A percentile compares a stretch with the other conserved stretches of the same genome.
Evolutionary conservation across 768 basidiomycete species (phyloP).

Genomic region (Leccinum obscurum): DNA sequence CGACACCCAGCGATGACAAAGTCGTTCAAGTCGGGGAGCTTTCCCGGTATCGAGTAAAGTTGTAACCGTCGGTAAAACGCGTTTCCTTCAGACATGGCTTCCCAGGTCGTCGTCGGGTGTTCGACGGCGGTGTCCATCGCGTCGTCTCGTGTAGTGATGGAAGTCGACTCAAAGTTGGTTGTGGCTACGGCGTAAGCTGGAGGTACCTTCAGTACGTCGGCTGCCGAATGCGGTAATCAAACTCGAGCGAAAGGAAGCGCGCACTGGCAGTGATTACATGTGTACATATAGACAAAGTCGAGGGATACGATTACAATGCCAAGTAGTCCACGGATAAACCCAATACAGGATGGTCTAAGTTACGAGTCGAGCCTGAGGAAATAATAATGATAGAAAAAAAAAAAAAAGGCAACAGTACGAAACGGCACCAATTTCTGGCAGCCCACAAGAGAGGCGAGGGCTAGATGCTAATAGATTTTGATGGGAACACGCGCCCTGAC

Average conservation of each 20-base stretch:
- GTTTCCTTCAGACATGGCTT: too few relatives aligned
- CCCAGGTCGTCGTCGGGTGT: too few relatives aligned
- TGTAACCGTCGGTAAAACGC: too few relatives aligned
- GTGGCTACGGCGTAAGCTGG: neutral
- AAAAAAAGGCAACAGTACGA: neutral
- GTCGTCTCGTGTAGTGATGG: neutral
- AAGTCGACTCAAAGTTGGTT: neutral
- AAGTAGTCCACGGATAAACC: neutral
- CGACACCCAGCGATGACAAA: too few relatives aligned
- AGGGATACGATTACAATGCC: constrained; percentile 12
- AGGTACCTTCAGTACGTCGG: neutral
- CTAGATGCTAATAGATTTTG: constrained; percentile 44
- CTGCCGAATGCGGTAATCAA: constrained; percentile 7
- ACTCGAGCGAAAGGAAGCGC: too few relatives aligned
- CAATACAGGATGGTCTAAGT: neutral
- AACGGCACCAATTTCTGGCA: neutral
- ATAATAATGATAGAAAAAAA: constrained; percentile 2
- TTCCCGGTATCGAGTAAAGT: too few relatives aligned
- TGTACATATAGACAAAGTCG: neutral
- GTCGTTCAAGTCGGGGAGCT: too few relatives aligned
- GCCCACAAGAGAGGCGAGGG: neutral
- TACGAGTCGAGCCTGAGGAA: constrained; percentile 1
- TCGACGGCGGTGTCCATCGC: constrained; percentile 32
- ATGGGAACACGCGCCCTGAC: constrained; percentile 63
- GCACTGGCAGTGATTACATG: neutral